Evolutionary conservation across 495 filamentous ascomycete species (phyloP), one percentile per base, ranked within the genome.

Genomic region (Hypoxylon trugodes): DNA sequence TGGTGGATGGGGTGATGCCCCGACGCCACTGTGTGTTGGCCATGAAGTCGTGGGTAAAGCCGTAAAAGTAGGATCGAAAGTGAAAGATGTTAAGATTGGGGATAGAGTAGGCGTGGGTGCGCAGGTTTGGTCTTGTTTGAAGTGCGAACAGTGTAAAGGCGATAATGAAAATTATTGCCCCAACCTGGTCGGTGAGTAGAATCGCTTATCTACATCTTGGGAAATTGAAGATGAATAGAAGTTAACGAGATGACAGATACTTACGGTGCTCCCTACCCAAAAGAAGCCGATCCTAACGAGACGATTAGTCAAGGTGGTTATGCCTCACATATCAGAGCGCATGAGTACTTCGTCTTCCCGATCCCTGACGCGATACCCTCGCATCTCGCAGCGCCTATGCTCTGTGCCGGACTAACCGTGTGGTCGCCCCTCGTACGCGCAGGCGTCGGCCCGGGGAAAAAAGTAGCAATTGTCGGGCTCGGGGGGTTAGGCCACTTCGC

Each of bases 61-160:
- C 24, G 77, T 93, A 62, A 84, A 84, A 35, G 88, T 92, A 61
- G 91, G 91, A 8, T 71, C 82, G 21, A 85, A 87, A 49, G 87
- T 90, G 40, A 73, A 65, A 28, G 57, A 61, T 30, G 76, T 90
- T 71, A 89, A 91, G 67, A 78, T 86, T 59, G 91, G 91, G 37
- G 87, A 92, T 66, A 86, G 90, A 38, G 91, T 92, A 28, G 91
- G 90, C 37, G 87, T 93, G 2, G 90, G 91, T 33, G 89, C 91
- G 3, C 90, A 93, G 75, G 84, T 89, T 38, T 84, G 84, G 76
- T 83, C 87, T 26, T 92, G 90, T 73, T 74, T 92, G 73, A 83
- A 74, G 82, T 73, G 86, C 63, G 60, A 57, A 6, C 47, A 69
- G 26, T 79, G 76, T 67, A 73, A 74, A 43, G 64, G 30, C 45